Conservation (phyloP, 768 basidiomycete species). For the Pleurotus cornucopiae region DNA sequence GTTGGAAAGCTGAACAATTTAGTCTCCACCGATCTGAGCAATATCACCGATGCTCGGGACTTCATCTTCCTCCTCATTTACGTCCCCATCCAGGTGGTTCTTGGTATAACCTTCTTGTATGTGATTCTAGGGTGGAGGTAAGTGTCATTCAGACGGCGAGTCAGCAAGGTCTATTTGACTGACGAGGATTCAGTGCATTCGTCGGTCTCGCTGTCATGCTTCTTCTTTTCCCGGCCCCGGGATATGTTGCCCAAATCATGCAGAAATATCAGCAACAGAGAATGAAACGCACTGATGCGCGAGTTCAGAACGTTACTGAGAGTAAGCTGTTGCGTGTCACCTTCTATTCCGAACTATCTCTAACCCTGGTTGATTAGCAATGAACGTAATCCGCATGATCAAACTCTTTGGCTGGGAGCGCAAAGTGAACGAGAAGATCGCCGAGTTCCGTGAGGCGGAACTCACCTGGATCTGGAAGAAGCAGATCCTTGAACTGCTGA, state of each 20-base stretch:
- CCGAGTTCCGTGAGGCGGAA: conserved; percentile 58
- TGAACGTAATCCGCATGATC: conserved; percentile 60
- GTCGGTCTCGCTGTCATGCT: conserved; percentile 51
- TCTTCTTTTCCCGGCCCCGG: conserved; percentile 51
- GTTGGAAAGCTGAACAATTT: conserved; percentile 77
- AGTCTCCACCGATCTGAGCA: conserved; percentile 55
- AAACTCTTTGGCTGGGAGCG: conserved; percentile 70
- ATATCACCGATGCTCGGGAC: conserved; percentile 31
- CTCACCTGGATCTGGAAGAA: conserved; percentile 48
- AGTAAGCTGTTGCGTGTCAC: conserved; percentile 28
- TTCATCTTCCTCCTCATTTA: conserved; percentile 23
- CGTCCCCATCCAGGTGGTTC: conserved; percentile 16
- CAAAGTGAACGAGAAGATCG: conserved; percentile 46
- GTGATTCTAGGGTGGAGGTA: conserved; percentile 26
- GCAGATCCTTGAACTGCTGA: conserved; percentile 45
- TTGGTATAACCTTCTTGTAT: conserved; percentile 24
- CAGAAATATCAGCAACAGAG: conserved; percentile 42
- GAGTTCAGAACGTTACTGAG: conserved; percentile 61
- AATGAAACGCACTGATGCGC: conserved; percentile 51
- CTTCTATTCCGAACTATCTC: too few species aligned
- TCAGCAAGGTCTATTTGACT: too few species aligned
- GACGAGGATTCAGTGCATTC: conserved; percentile 35
- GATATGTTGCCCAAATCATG: conserved; percentile 44
- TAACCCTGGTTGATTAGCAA: conserved; percentile 24
- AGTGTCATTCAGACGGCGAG: neutral